Base-by-base conservation (phyloP, 2,329 filamentous ascomycete genomes). In the Fusarium napiforme region DNA sequence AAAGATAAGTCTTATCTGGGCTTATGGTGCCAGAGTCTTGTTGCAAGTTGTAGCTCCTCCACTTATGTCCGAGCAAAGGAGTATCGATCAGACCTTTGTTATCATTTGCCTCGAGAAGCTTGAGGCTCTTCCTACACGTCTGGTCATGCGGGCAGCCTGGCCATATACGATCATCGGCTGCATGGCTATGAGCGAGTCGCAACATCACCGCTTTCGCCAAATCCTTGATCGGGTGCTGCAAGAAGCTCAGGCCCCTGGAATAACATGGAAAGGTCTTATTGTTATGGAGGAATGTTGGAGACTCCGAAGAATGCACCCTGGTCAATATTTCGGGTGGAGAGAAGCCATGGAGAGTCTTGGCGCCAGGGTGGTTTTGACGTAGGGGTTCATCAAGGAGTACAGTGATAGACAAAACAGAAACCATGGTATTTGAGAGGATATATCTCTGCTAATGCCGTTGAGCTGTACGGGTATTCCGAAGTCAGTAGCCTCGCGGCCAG, bases 201-300 rank as follows among this genome's bases (percentile, higher is more conserved):
- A 60, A 18, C 34, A 52, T 40, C 16, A 60, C 6, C 57, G 43
- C 16, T 60, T 60, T 23, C 34, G 57, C 19, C 26, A 28, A 28
- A 50, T 60, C 9, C 21, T 40, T 7, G 1, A 32, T 21, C 37
- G 9, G 16, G 57, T 50, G 21, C 28, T 60, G 12, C 21, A 40
- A 60, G 43, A 32, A 50, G 57, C 57, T 2, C 43, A 60, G 26
- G 19, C 57, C 8, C 57, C 57, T 7, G 57, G 57, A 2, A 60
- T 60, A 60, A 30, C 43, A 32, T 60, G 57, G 43, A 39, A 60
- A 50, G 43, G 57, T 4, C 57, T 60, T 21, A 40, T 60, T 39
- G 57, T 40, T 9, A 60, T 52, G 57, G 57, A 60, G 30, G 43
- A 60, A 36, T 50, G 57, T 52, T 60, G 57, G 57, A 40, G 43